Conservation (phyloP, 192 early-diverging fungal species). For the Coemansia sp. region DNA sequence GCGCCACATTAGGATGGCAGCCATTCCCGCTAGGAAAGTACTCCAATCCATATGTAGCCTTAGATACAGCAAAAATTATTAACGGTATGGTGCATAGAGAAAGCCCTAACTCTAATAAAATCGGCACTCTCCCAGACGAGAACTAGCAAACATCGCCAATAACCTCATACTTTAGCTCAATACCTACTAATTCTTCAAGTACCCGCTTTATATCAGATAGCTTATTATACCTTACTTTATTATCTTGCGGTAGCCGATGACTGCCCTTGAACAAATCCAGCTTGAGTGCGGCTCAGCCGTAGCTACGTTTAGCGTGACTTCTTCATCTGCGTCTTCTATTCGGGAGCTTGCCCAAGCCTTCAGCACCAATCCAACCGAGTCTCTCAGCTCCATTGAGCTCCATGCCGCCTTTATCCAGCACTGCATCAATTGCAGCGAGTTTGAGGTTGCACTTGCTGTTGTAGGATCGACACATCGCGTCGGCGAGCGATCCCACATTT, state of each 20-base stretch:
- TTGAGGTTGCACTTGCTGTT: neutral
- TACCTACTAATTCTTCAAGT: neutral
- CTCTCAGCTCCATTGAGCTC: slow-evolving; percentile 15
- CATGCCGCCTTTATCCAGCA: slow-evolving; percentile 18
- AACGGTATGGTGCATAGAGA: neutral
- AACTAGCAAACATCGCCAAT: neutral
- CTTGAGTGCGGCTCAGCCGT: neutral
- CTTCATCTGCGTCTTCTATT: neutral
- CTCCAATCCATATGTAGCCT: neutral
- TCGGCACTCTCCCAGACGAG: neutral
- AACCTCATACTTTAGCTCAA: neutral
- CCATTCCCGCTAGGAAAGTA: neutral
- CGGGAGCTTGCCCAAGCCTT: neutral
- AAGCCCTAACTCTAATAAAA: neutral
- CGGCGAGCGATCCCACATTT: too few species aligned
- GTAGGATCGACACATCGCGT: too few species aligned
- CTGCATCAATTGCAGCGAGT: slow-evolving; percentile 8
- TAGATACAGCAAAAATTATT: neutral
- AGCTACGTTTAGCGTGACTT: neutral
- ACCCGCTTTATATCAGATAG: neutral
- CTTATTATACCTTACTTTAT: neutral
- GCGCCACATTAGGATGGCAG: neutral
- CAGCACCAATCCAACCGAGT: neutral
- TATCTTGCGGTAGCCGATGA: neutral
- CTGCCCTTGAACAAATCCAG: neutral